Base-by-base conservation (phyloP, 768 basidiomycete genomes). In the Rhizopogon sp. region DNA sequence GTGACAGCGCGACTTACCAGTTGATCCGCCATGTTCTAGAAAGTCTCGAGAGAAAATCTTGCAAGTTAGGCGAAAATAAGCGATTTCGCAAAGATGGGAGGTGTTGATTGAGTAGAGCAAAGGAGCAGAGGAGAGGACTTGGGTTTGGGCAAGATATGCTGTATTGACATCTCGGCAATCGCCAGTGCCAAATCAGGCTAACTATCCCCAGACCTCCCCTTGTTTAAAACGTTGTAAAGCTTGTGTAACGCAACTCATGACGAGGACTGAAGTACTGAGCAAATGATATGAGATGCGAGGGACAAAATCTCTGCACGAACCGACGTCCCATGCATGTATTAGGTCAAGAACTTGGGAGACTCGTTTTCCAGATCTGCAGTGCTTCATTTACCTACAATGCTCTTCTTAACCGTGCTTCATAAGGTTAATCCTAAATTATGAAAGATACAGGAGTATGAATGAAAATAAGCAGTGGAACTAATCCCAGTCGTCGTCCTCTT, bases 401-500 rank as follows among this genome's bases (percentile, higher is more conserved):
- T 22, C 22, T 33, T 6, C 47, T n/a, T 20, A 17, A 13, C 47
- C 14, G 35, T 22, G 20, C 14, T 35, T 47, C 17, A 35, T 49
- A 22, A 49, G 47, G 44, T 25, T 52, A 11, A 62, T 63, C 57
- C 56, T 47, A 52, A 33, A 54, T 54, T 53, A 51, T 55, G 39
- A 55, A 53, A 6, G 42, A 44, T 39, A 31, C 54, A 43, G 47
- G 45, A 54, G 22, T 41, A 31, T 20, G 6, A 55, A 28, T 20
- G 35, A 44, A 28, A 25, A 35, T 55, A 59, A 50, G 39, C 22
- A 29, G 31, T 22, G 22, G 17, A n/a, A 55, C 55, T 64, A 73
- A 56, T 77, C 76, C 66, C 87, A 88, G 41, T 86, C 85, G 35
- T 85, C 84, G 22, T 87, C 85, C 0, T 85, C 85, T 5, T 88